Conservation (phyloP, 805 yeast species). For the Metahyphopichia silvanorum region DNA sequence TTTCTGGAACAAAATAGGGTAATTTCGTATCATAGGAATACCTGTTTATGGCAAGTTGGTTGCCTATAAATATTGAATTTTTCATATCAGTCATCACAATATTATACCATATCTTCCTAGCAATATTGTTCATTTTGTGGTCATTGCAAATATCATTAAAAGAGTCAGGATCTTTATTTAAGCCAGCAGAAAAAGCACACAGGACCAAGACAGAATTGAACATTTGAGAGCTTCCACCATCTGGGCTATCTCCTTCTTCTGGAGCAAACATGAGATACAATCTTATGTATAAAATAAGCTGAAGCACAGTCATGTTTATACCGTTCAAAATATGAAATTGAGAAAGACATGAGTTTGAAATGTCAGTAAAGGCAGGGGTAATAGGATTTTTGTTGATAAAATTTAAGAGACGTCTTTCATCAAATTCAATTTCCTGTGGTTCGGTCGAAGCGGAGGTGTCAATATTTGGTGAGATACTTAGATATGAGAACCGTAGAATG, state of each 20-base stretch:
- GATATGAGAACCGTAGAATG: conserved; percentile 22
- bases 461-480: conserved; percentile 22
- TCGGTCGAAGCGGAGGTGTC: conserved; percentile 16
- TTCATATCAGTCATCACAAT: conserved; percentile 10
- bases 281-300: conserved; percentile 47
- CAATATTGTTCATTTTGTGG: conserved; percentile 15
- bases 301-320: conserved; percentile 48
- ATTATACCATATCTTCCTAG: conserved; percentile 23
- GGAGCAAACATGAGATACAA: conserved; percentile 44
- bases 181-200: conserved; percentile 59
- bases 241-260: conserved; percentile 49
- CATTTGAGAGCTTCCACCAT: conserved; percentile 54
- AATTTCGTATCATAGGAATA: conserved; percentile 17
- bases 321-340: conserved; percentile 15
- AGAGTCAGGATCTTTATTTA: conserved; percentile 59
- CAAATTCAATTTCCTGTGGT: conserved; percentile 9
- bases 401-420: conserved; percentile 9
- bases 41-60: conserved; percentile 13
- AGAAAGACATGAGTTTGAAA: conserved; percentile 23
- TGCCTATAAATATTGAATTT: conserved; percentile 26
- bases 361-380: conserved; percentile 14
- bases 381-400: conserved; percentile 17
- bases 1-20: conserved; percentile 25
- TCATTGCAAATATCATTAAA: conserved; percentile 12
- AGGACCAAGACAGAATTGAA: conserved; percentile 52